Base-by-base conservation (phyloP, 176 grass and related monocot species). In the Dendrocalamus sinicus region DNA sequence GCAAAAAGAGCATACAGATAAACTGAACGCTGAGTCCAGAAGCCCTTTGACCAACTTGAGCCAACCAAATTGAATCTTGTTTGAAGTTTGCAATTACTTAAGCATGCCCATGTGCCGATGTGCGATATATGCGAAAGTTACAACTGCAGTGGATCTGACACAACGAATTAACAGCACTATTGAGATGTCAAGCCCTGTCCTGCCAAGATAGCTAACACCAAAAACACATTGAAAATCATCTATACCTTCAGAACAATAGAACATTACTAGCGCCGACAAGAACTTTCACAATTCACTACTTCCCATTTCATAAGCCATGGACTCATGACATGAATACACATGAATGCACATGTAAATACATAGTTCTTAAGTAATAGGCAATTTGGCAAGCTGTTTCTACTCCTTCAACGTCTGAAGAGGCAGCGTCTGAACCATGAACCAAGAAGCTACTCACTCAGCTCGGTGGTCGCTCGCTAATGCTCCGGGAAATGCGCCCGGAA, bases 111-210 rank as follows among this genome's bases (percentile, higher is more conserved):
- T 57, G 48, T 69, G 63, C 15, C 48, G 24, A 72, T 68, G 62
- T 69, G 63, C 8, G 22, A 74, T 19, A 20, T 37, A 85, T 85
- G 24, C 43, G 47, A 58, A 8, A 43, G 37, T 13, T 47, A 28
- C 61, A 84, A 22, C 41, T 44, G n/a, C 37, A 59, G 32, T 48
- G 39, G 75, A 67, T 70, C 64, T 70, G 16, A 30, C 39, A 37
- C 84, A 8, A 22, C 47, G 63, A 70, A 78, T 61, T 47, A 80
- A 77, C 73, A 79, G 9, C 26, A 79, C 63, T 24, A 71, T 51
- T 7, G 0, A 57, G 28, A 64, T 73, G 44, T 43, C 76, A 57
- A 66, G 10, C 20, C 68, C 64, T 80, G 71, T 73, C 32, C 57
- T 43, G 10, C 55, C 45, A 65, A 67, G 53, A 41, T 23, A 73